phyloP scores from a whole-genome alignment of 2,329 filamentous ascomycete genomes.

The Aureobasidium sp. region DNA sequence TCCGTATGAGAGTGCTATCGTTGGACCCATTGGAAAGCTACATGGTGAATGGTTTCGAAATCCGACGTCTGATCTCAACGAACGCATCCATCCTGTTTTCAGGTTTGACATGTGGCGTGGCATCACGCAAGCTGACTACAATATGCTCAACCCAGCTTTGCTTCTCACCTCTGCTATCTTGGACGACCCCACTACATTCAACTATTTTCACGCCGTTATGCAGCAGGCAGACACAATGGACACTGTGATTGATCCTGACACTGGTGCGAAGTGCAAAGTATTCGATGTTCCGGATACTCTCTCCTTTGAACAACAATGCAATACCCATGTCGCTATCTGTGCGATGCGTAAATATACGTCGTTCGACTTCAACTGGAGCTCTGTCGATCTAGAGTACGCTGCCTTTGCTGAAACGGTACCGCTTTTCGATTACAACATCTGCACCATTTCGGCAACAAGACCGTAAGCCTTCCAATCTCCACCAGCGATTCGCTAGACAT shows the following conservation, averaged over 20 bases:
- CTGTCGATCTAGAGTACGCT: background rate
- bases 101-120: background rate
- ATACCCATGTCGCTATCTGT: background rate
- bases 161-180: background rate
- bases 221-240: background rate
- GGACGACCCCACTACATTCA: background rate
- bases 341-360: background rate
- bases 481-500: background rate
- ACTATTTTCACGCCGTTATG: background rate
- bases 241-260: too few relatives aligned
- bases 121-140: background rate
- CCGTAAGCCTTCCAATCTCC: background rate
- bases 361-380: background rate
- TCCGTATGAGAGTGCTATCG: background rate
- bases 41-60: background rate
- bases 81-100: background rate
- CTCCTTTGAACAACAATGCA: background rate
- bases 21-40: background rate
- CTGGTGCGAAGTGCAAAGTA: too few relatives aligned
- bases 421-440: background rate
- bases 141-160: background rate
- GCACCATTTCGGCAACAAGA: background rate
- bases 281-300: too few relatives aligned
- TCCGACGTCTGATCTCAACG: background rate
- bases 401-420: background rate